phyloP scores from a whole-genome alignment of 2,329 filamentous ascomycete genomes.

The Plenodomus lindquistii region DNA sequence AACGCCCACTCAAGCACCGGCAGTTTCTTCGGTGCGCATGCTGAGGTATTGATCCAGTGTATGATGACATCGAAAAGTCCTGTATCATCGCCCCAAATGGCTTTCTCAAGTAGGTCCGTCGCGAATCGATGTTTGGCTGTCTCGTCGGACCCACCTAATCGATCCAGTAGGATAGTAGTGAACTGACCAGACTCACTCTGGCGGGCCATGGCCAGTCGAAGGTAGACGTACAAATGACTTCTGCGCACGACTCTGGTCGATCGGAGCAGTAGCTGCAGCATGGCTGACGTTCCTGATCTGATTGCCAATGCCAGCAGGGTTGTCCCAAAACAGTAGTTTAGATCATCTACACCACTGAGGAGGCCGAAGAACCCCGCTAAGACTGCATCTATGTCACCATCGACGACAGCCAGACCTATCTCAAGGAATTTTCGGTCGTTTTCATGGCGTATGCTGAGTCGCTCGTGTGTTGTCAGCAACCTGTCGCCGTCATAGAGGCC shows the following conservation, averaged over 20 bases:
- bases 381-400: conserved; percentile 1
- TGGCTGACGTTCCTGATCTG: neutral
- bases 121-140: neutral
- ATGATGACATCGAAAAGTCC: neutral
- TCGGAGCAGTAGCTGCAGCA: neutral
- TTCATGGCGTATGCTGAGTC: neutral
- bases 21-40: neutral
- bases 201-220: neutral
- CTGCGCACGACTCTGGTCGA: neutral
- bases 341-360: conserved; percentile 8
- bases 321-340: conserved; percentile 11
- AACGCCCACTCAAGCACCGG: neutral
- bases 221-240: conserved; percentile 2
- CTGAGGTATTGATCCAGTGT: neutral
- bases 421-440: conserved; percentile 2
- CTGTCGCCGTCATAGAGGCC: neutral
- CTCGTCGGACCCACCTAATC: neutral
- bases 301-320: neutral
- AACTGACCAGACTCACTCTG: neutral
- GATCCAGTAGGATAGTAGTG: neutral
- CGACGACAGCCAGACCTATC: neutral
- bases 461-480: neutral
- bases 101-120: neutral
- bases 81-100: neutral
- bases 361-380: neutral